phyloP scores from a whole-genome alignment of 768 basidiomycete species.

The Tephrocybe rancida region DNA sequence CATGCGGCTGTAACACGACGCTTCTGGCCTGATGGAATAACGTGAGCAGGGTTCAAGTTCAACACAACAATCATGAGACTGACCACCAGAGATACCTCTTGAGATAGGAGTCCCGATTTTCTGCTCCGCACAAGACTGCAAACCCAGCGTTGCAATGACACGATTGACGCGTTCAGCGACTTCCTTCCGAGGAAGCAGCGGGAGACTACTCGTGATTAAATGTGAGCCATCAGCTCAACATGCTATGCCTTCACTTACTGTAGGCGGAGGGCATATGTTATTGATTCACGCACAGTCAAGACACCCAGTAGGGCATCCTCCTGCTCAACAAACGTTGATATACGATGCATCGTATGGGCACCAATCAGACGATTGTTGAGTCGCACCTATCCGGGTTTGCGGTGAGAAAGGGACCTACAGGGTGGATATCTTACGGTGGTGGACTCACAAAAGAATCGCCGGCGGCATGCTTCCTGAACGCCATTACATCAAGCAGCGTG shows the following conservation, averaged over 20 bases:
- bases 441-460: slow-evolving; percentile 32
- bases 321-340: slow-evolving; percentile 59
- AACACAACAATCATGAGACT: not conserved
- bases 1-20: slow-evolving; percentile 63
- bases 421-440: not conserved
- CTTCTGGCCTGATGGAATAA: slow-evolving; percentile 49
- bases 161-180: slow-evolving; percentile 42
- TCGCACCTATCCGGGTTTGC: slow-evolving; percentile 22
- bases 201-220: slow-evolving; percentile 27
- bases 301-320: slow-evolving; percentile 61
- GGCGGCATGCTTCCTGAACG: slow-evolving; percentile 34
- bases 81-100: slow-evolving; percentile 61
- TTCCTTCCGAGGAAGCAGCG: slow-evolving; percentile 35
- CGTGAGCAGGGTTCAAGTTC: not conserved
- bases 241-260: slow-evolving; percentile 31
- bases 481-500: slow-evolving; percentile 48
- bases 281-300: slow-evolving; percentile 57
- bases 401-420: not conserved
- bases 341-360: slow-evolving; percentile 34
- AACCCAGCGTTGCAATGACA: slow-evolving; percentile 48
- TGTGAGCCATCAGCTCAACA: not conserved
- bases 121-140: slow-evolving; percentile 48
- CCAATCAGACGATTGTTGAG: slow-evolving; percentile 33
- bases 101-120: slow-evolving; percentile 59
- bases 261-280: slow-evolving; percentile 52